Conservation (phyloP, 495 filamentous ascomycete genomes). For the Xylaria bambusicola region DNA sequence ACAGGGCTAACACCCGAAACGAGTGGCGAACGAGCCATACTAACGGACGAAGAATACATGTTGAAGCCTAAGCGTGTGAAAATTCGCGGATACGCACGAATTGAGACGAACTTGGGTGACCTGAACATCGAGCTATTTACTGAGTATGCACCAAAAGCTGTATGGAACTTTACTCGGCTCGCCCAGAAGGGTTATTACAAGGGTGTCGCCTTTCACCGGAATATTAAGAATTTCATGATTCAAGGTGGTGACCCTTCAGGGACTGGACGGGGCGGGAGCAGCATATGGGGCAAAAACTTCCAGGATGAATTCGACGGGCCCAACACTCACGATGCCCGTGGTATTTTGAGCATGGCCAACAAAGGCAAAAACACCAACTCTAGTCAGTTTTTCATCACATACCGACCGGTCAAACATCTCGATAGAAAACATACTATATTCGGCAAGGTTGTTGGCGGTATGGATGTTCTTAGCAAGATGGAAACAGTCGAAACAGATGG, state of each 20-base stretch:
- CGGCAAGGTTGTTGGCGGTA: constrained; percentile 75
- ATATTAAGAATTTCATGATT: constrained; percentile 96
- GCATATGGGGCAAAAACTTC: constrained; percentile 89
- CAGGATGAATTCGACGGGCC: constrained; percentile 92
- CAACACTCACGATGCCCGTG: constrained; percentile 72
- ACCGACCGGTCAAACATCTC: constrained; percentile 78
- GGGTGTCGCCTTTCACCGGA: constrained; percentile 80
- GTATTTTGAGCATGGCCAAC: constrained; percentile 92
- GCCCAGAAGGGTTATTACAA: constrained; percentile 89
- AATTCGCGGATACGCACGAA: constrained; percentile 82
- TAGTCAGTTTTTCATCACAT: constrained; percentile 93
- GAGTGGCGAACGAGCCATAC: constrained; percentile 74
- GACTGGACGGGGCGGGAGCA: constrained; percentile 82
- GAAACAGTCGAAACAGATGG: constrained; percentile 70
- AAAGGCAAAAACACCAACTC: constrained; percentile 98
- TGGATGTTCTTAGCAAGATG: constrained; percentile 70
- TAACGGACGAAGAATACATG: constrained; percentile 96
- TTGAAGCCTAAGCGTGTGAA: constrained; percentile 85
- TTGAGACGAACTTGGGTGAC: constrained; percentile 80
- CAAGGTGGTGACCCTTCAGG: constrained; percentile 95
- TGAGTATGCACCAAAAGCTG: constrained; percentile 85
- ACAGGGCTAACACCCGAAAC: constrained; percentile 94
- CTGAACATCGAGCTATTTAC: constrained; percentile 89
- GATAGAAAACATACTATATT: constrained; percentile 98
- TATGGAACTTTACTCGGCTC: constrained; percentile 94